Evolutionary conservation across 345 rosid species (phyloP).

Genomic region (Aquilaria sinensis): DNA sequence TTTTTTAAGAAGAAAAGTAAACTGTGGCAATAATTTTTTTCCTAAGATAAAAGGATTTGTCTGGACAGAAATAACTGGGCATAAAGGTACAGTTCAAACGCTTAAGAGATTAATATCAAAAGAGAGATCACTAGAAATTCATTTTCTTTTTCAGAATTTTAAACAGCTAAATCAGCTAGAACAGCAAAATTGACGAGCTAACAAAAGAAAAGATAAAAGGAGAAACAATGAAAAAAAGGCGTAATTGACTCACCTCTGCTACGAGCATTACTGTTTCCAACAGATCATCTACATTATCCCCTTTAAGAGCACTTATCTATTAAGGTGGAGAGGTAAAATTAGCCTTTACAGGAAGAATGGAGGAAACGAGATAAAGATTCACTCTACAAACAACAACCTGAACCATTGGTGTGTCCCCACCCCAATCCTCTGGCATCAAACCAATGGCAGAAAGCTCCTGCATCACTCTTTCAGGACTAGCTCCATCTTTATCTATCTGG

Average conservation of each 20-base stretch:
- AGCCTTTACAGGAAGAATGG: constrained; percentile 15
- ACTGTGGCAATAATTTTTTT: neutral
- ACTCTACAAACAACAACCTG: constrained; percentile 44
- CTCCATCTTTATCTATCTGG: constrained; percentile 97
- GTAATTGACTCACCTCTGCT: constrained; percentile 70
- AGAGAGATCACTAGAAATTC: neutral
- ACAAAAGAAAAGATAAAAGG: neutral
- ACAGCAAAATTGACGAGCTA: constrained; percentile 3
- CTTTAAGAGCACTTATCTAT: constrained; percentile 98
- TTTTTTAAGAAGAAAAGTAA: constrained; percentile 1
- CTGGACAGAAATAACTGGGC: no score
- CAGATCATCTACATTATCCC: constrained; percentile 73
- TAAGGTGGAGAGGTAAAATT: constrained; percentile 16
- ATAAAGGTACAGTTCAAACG: no score
- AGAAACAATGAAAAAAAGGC: neutral
- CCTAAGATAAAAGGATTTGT: neutral
- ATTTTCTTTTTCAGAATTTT: neutral
- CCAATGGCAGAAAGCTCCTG: constrained; percentile 96
- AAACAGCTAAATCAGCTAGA: neutral
- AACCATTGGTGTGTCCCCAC: constrained; percentile 95
- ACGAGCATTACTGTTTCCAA: constrained; percentile 97
- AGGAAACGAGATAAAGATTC: constrained; percentile 17
- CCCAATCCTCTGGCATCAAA: constrained; percentile 99
- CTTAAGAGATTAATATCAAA: neutral
- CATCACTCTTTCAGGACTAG: constrained; percentile 94